Base-by-base conservation (phyloP, 1,139 yeast species). In the Yamadazyma triangularis region DNA sequence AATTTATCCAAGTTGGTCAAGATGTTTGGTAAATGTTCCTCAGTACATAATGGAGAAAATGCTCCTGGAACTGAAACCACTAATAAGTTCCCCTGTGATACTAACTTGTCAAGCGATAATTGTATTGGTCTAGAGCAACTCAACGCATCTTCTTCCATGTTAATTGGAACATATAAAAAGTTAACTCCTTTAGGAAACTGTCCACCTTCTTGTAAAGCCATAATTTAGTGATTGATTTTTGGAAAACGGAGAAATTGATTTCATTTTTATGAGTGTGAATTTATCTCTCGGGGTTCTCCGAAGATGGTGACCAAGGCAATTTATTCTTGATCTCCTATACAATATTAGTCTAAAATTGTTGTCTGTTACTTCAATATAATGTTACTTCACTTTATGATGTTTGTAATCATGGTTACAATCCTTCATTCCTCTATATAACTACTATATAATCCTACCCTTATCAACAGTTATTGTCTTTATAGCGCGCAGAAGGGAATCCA, bases 1-100 rank as follows among this genome's bases (percentile, higher is more conserved):
- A 82, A 64, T 38, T 78, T 71, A 9, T 51, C 56, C 34, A 73
- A 53, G 33, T 75, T 62, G 32, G 62, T 53, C 37, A 87, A 62
- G 58, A 69, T 83, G 8, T 79, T 84, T 15, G 96, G 96, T 42
- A 88, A 73, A 60, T 88, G 96, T 42, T 70, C 63, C 41, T 77
- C 84, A 14, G 93, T 79, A 61, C 96, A 87, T 3, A 94, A 79
- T 40, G 95, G 95, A 15, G 95, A 85, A 68, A 86, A 87, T 8
- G 96, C 95, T 32, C 94, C 95, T 35, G 95, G 95, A 19, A 85
- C 93, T 32, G 89, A 70, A 21, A 88, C 86, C 48, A 87, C 66
- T 27, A 84, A 76, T 25, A 84, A 66, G 42, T 72, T 74, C 9
- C 54, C 47, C 15, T 45, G 35, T 3, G 24, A 16, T 10, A 51